Conservation (phyloP, 2,329 filamentous ascomycete species). For the Fusarium keratoplasticum region DNA sequence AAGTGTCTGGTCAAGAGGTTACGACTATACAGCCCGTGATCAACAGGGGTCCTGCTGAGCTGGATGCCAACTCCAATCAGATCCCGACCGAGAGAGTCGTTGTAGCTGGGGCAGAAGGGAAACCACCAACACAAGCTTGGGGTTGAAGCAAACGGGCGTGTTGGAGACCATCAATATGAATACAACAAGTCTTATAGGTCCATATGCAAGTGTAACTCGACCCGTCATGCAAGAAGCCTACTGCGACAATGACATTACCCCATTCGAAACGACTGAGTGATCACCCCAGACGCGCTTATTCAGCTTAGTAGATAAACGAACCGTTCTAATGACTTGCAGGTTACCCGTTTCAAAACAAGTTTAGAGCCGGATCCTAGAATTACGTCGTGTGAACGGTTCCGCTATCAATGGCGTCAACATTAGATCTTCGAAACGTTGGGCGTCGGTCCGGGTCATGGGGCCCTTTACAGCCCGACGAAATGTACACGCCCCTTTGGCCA, state of each 20-base stretch:
- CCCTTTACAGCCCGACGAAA: not conserved
- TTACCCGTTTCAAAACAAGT: not conserved
- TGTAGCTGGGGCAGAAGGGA: not conserved
- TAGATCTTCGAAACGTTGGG: not conserved
- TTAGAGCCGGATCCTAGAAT: not conserved
- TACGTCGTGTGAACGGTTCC: not conserved
- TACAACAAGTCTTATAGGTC: not conserved
- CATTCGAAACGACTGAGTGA: not conserved
- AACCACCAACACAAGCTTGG: not conserved
- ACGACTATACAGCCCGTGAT: not conserved
- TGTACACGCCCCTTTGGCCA: not conserved
- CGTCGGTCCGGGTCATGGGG: not conserved
- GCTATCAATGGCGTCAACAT: slow-evolving; percentile 1
- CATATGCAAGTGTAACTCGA: not conserved
- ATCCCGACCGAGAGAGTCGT: not conserved
- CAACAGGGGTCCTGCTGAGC: not conserved
- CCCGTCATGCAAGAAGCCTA: not conserved
- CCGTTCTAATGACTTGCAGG: not conserved
- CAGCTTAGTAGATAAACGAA: not conserved
- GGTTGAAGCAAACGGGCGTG: not conserved
- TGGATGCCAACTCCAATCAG: not conserved
- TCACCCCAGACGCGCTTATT: not conserved
- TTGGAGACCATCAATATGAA: not conserved
- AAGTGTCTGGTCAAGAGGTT: not conserved
- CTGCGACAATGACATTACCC: not conserved